Conservation (phyloP, 768 basidiomycete genomes). For the Hirschioporus abietinus region DNA sequence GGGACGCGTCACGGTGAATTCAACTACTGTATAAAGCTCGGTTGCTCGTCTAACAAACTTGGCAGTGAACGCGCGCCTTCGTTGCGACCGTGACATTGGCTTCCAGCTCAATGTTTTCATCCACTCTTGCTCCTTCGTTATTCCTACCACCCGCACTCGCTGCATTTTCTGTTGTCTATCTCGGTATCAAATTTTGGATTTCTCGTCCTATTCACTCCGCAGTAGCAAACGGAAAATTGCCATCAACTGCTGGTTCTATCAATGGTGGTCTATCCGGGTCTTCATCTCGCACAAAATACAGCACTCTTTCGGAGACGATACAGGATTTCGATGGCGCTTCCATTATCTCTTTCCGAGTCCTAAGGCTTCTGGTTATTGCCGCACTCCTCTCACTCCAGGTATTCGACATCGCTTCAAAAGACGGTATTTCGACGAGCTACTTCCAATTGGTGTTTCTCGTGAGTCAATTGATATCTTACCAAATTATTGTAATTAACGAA, state of each 20-base stretch:
- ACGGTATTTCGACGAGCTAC: neutral
- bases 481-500: neutral
- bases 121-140: neutral
- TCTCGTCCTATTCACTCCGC: neutral
- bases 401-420: neutral
- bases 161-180: neutral
- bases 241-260: neutral
- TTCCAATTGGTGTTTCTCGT: neutral
- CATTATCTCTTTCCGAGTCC: conserved; percentile 1
- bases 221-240: neutral
- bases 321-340: neutral
- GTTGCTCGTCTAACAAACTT: too few species aligned
- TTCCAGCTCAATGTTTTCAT: too few species aligned
- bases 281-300: neutral
- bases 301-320: neutral
- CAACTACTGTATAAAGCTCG: too few species aligned
- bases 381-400: neutral
- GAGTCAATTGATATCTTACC: neutral
- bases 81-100: too few species aligned
- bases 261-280: neutral
- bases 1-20: too few species aligned
- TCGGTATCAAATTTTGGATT: neutral
- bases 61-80: too few species aligned
- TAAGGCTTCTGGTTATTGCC: neutral
- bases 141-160: neutral